Conservation (phyloP, 192 early-diverging fungal genomes). For the Dispira parvispora region DNA sequence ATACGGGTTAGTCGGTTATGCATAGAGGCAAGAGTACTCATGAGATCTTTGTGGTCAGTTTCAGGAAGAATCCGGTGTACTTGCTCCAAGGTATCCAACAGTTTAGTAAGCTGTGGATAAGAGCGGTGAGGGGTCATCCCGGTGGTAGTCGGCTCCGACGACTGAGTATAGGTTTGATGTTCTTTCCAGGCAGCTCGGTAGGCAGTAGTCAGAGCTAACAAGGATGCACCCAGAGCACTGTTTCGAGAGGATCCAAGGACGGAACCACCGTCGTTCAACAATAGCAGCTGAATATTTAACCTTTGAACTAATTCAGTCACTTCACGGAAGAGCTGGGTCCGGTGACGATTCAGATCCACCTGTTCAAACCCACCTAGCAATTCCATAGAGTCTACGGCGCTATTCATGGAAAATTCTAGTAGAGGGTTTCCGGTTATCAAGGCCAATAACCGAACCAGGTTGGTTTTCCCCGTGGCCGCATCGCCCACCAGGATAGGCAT, state of each 20-base stretch:
- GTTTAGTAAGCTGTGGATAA: not conserved
- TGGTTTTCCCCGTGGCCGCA: conserved; percentile 74
- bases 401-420: conserved; percentile 92
- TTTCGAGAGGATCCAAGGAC: no score
- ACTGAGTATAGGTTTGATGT: not conserved
- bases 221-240: no score
- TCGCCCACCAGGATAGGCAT: conserved; percentile 84
- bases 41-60: conserved; percentile 16
- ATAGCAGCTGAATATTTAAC: not conserved
- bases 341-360: conserved; percentile 63
- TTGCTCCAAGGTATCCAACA: not conserved
- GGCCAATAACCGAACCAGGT: conserved; percentile 68
- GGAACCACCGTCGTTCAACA: not conserved
- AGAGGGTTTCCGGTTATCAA: conserved; percentile 63
- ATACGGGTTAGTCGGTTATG: conserved; percentile 12
- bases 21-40: not conserved
- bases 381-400: conserved; percentile 85
- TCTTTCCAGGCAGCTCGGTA: not conserved
- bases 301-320: conserved; percentile 25
- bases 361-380: conserved; percentile 96
- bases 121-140: not conserved
- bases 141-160: no score
- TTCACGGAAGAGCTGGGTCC: conserved; percentile 27
- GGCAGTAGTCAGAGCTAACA: not conserved
- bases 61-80: no score